Base-by-base conservation (phyloP, 2,329 filamentous ascomycete genomes). In the Aureobasidium sp. region DNA sequence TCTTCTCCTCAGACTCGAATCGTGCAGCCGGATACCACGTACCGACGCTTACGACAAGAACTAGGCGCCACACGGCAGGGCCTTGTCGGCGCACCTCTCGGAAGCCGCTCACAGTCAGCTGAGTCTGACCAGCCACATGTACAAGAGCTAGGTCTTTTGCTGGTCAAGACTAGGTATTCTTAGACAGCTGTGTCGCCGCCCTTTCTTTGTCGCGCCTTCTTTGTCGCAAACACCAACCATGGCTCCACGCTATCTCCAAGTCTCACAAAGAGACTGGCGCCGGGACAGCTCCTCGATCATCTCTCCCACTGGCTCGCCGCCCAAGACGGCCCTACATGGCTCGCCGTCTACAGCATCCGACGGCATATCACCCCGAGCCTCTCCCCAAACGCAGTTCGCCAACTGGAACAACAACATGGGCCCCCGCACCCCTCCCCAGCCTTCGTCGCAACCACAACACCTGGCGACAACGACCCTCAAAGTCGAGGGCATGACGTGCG, bases 391-490 rank as follows among this genome's bases (percentile, higher is more conserved):
- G 3, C 57, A 60, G 44, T 60, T 60, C 36, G 45, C 57, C 31
- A 60, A 60, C 44, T 60, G 44, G 44, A 51, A 41, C 57, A 59
- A 59, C 55, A 48, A 48, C 41, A 60, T 60, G 57, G 44, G 36
- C 3, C 37, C 57, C 25, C 57, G 44, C 14, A 60, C 57, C 5
- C 57, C 57, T 3, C 57, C 57, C 3, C 55, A 59, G 9, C 57
- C 57, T 6, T 29, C 25, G 17, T 37, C 57, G 45, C 57, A 51
- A 42, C 45, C 49, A 58, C 63, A 69, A 22, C 72, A 74, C 73
- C 90, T 96, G 88, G 91, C 91, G 41, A 97, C 91, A 22, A 97
- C 94, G 48, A 97, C 92, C 22, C 78, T 99, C 64, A 89, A 88
- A 71, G 88, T 97, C 52, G 91, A 88, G 69, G 94, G 94, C 69